Percentiles rank a stretch among this genome's conserved stretches.
Evolutionary conservation across 2,329 filamentous ascomycete genomes (phyloP).

Genomic region (Colletotrichum chlorophyti): DNA sequence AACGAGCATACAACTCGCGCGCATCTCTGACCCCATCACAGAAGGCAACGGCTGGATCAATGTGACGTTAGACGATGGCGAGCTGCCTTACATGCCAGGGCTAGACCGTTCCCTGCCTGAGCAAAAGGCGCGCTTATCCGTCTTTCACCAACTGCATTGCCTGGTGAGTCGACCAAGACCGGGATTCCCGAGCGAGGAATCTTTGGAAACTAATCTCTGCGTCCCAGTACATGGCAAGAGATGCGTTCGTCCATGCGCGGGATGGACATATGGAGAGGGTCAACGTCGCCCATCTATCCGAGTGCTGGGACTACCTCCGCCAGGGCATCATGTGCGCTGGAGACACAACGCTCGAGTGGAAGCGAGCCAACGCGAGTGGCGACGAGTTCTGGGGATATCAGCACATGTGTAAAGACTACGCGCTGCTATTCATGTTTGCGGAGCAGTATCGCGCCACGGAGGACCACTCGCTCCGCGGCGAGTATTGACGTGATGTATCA

Average conservation of each 20-base stretch:
- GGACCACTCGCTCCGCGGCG: too few relatives aligned
- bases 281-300: slow-evolving; percentile 37
- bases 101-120: neutral
- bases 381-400: neutral
- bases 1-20: too few relatives aligned
- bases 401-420: neutral
- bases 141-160: slow-evolving; percentile 31
- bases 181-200: too few relatives aligned
- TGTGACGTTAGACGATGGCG: neutral
- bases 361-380: neutral
- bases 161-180: neutral
- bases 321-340: slow-evolving; percentile 46
- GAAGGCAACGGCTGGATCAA: neutral
- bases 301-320: slow-evolving; percentile 49
- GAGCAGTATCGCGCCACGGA: neutral
- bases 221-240: slow-evolving; percentile 2
- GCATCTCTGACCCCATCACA: neutral
- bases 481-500: too few relatives aligned
- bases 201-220: too few relatives aligned
- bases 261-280: neutral
- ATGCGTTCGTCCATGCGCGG: neutral
- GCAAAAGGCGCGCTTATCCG: neutral
- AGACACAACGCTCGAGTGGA: slow-evolving; percentile 26
- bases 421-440: neutral
- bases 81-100: neutral